Evolutionary conservation across 306 rosid species (phyloP), one percentile per base, ranked within the genome.

Genomic region (Lotus japonicus): DNA sequence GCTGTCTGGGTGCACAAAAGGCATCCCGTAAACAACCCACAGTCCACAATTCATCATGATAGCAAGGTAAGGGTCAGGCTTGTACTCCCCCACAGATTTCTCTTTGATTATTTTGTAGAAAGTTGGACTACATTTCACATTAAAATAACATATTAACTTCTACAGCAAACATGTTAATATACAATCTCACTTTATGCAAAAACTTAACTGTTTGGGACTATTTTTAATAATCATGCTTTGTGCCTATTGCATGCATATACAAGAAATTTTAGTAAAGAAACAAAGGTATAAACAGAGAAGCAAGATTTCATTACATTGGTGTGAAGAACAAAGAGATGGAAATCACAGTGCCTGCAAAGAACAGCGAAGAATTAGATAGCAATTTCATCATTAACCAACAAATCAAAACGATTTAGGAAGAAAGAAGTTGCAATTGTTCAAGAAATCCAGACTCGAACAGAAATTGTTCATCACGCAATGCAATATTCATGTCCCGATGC

Each of bases 21-120:
- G 96, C 79, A 89, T 5, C 9, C 98, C 98, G 42, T 89, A 92
- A 21, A 85, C 77, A 1, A 83, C 57, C 96, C 96, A 92, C 6
- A 80, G 80, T 5, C 88, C 51, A 76, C 98, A 92, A 63, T 89
- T 92, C 4, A 92, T 23, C 4, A 80, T 77, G 0, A 89, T 81
- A 6, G 91, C 95, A 1, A 87, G 2, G 38, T 92, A 89, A 0
- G 95, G 95, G 14, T 75, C 81, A 3, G 92, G 85, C 80, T 77
- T 80, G 77, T 82, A 92, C 11, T 80, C 85, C 48, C 82, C 90
- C 74, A 87, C 95, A 2, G 77, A 15, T 62, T 79, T 92, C 4
- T 77, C 81, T 86, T 81, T 85, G 0, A 48, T 15, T n/a, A 92
- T 89, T 41, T 49, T 17, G 5, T n/a, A 17, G 64, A 89, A 89